These are phyloP conservation scores for Fusarium sp. DNA, from an alignment of 2,329 filamentous ascomycete genomes.

Conservation along the genomic window DNA sequence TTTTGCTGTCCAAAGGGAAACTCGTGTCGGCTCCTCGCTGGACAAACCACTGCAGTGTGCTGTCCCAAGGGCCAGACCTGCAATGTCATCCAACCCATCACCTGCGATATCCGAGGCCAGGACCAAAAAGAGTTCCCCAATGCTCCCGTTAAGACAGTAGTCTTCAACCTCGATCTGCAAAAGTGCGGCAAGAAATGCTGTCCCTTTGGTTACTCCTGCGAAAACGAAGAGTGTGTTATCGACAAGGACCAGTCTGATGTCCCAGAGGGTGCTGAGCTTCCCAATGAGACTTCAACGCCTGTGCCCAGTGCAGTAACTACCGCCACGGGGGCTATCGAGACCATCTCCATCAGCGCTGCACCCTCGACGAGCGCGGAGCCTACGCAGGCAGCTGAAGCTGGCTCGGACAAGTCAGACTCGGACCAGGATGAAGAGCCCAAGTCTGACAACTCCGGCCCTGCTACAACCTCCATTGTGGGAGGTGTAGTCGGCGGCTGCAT, in stretches of 20 bases:
- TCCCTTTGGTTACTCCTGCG: conserved; percentile 78
- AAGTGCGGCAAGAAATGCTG: conserved; percentile 74
- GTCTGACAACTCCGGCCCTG: conserved; percentile 45
- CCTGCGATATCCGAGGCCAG: conserved; percentile 59
- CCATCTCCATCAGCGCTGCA: conserved; percentile 43
- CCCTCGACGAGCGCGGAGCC: conserved; percentile 36
- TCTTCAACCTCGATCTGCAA: conserved; percentile 67
- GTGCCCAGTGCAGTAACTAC: conserved; percentile 38
- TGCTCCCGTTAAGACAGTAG: conserved; percentile 75
- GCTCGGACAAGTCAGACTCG: conserved; percentile 8
- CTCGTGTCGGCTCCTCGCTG: conserved; percentile 72
- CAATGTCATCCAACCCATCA: conserved; percentile 61
- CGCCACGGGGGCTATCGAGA: conserved; percentile 39
- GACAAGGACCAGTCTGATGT: conserved; percentile 64
- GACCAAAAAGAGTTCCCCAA: conserved; percentile 68
- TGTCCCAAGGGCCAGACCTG: conserved; percentile 73
- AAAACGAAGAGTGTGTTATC: conserved; percentile 64
- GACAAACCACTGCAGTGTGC: conserved; percentile 76
- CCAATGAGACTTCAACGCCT: conserved; percentile 43
- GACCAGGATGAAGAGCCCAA: conserved; percentile 25
- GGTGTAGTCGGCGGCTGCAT: conserved; percentile 63
- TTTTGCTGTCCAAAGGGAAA: conserved; percentile 74
- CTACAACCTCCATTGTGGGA: conserved; percentile 59
- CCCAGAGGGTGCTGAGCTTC: conserved; percentile 51
- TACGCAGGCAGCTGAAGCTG: conserved; percentile 25